A percentile compares a stretch with the other conserved stretches of the same genome.
These are phyloP conservation scores for Carex scoparia DNA, from an alignment of 176 grass and related monocot genomes.

Conservation along the genomic window DNA sequence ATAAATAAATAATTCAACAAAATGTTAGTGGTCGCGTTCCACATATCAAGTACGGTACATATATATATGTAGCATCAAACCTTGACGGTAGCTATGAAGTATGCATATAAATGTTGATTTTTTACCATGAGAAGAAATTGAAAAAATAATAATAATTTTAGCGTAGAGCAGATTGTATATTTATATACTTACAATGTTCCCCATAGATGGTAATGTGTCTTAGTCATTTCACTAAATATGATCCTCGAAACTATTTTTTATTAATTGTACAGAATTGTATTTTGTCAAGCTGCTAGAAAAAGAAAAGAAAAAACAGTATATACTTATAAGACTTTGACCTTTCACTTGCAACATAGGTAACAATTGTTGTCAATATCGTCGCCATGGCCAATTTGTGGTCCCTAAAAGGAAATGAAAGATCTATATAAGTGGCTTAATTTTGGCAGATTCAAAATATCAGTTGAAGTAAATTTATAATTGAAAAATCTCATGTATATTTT, in stretches of 20 bases:
- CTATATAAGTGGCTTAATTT: not conserved
- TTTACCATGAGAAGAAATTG: too few relatives aligned
- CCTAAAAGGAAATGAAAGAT: constrained; percentile 3
- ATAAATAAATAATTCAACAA: too few relatives aligned
- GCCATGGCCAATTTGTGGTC: not conserved
- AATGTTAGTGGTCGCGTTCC: too few relatives aligned
- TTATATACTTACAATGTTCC: too few relatives aligned
- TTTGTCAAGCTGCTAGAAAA: not conserved
- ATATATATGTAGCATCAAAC: too few relatives aligned
- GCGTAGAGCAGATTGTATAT: not conserved
- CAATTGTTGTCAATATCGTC: not conserved
- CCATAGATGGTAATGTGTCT: too few relatives aligned
- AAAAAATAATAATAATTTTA: too few relatives aligned
- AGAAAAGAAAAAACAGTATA: not conserved
- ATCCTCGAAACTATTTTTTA: not conserved
- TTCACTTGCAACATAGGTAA: not conserved
- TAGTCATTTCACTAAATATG: too few relatives aligned
- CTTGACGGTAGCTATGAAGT: too few relatives aligned
- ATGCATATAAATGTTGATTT: too few relatives aligned
- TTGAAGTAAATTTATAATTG: not conserved
- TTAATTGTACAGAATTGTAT: not conserved
- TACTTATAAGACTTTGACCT: not conserved
- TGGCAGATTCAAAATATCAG: not conserved
- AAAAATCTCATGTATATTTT: not conserved
- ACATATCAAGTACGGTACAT: too few relatives aligned